A percentile compares a stretch with the other conserved stretches of the same genome.
These are phyloP conservation scores for Suhomyces prunicola DNA, from an alignment of 805 yeast species.

Conservation along the genomic window DNA sequence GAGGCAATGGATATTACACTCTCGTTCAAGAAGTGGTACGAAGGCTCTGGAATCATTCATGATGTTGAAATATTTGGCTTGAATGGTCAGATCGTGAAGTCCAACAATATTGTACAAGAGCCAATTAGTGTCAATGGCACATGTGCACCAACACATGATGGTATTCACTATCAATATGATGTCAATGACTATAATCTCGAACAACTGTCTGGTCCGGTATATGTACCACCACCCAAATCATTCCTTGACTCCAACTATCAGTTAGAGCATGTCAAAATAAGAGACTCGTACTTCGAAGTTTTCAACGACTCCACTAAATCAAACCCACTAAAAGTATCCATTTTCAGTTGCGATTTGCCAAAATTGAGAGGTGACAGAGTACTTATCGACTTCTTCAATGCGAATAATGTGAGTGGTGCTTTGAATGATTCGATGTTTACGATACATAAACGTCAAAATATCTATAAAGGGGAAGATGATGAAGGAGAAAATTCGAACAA, in stretches of 20 bases:
- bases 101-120: neutral
- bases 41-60: slow-evolving; percentile 50
- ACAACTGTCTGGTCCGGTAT: slow-evolving; percentile 7
- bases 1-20: slow-evolving; percentile 44
- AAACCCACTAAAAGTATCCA: slow-evolving; percentile 45
- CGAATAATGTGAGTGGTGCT: slow-evolving; percentile 69
- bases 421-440: slow-evolving; percentile 73
- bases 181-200: slow-evolving; percentile 21
- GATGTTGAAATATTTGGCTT: slow-evolving; percentile 49
- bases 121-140: slow-evolving; percentile 18
- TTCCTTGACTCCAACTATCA: slow-evolving; percentile 33
- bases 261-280: slow-evolving; percentile 42
- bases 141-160: neutral
- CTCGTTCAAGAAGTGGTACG: slow-evolving; percentile 53
- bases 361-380: slow-evolving; percentile 56
- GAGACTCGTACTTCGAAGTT: slow-evolving; percentile 48
- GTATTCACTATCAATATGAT: slow-evolving; percentile 31
- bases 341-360: slow-evolving; percentile 67
- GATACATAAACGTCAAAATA: slow-evolving; percentile 67
- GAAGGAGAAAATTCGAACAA: slow-evolving; percentile 25
- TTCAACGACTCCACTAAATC: slow-evolving; percentile 19
- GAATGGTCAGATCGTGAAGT: slow-evolving; percentile 33
- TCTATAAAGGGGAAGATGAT: slow-evolving; percentile 10
- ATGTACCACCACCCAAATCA: neutral
- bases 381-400: slow-evolving; percentile 65